Evolutionary conservation across 306 rosid species (phyloP), one percentile per base, ranked within the genome.

Genomic region (Abrus precatorius): DNA sequence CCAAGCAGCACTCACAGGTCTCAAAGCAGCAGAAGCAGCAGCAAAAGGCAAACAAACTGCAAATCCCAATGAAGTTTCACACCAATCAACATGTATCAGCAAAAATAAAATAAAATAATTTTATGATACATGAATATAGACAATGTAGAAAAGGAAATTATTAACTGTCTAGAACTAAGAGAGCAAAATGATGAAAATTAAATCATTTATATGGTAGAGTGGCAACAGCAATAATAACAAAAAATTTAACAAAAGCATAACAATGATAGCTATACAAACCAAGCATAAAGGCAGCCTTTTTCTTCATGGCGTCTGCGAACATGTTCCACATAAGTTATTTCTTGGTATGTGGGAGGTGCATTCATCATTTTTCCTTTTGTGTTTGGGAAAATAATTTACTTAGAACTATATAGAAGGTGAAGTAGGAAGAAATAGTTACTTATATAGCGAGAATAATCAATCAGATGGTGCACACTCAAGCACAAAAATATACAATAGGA

Each of bases 1-100:
- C 78, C 82, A 82, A 69, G 64, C 85, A 76, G 33, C 83, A 83
- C 74, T 83, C 86, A 32, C 83, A 77, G 20, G 75, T 34, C 70
- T 83, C 86, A 13, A 33, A 54, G 83, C 83, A 83, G 56, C 82
- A 76, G 81, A 82, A 82, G 74, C 82, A 83, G 68, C 82, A 82
- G 53, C 86, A 83, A 49, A 76, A 14, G 53, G 74, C 14, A 66
- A 82, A 76, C 11, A 69, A 70, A 50, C 68, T 76, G 78, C 76
- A 67, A 81, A 74, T 53, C 52, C 52, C 56, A 65, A 74, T 27
- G 9, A 12, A 47, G 70, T 60, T 1, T 33, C 32, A 47, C 55
- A 44, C 50, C 8, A 10, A 9, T 67, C 74, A 72, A 14, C 59
- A 81, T 65, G 36, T 36, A 60, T 33, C 28, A 41, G 12, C 50